Base-by-base conservation (phyloP, 805 yeast species). In the Hanseniaspora meyeri region DNA sequence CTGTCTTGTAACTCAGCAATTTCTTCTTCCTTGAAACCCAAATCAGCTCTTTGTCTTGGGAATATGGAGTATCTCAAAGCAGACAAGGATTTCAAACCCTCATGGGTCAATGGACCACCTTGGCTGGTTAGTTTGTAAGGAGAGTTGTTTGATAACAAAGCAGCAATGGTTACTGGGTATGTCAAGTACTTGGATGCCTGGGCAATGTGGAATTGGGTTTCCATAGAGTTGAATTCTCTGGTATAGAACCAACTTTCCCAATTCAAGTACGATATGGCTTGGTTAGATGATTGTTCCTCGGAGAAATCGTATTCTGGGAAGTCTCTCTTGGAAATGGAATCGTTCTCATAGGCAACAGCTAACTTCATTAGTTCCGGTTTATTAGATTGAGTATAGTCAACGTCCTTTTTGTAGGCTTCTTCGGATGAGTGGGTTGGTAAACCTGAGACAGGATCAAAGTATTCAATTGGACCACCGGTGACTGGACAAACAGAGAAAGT, bases 241-340 rank as follows among this genome's bases (percentile, higher is more conserved):
- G 97, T 91, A 70, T 91, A 93, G 66, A 93, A 84, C 65, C 81
- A 91, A 10, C 93, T 75, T 70, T 93, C 97, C 98, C 98, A 93
- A 68, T 79, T 82, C 50, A 82, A 74, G 66, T 88, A 79, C 66
- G 88, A 89, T 59, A 89, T 80, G 59, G 77, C 71, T 59, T 82
- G 82, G 66, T 90, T 97, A 51, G 74, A 75, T 53, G 82, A 85
- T 69, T 86, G 95, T 16, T 74, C 77, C 4, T 79, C 81, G 7
- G 98, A 97, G 72, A 93, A 89, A 63, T 88, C 93, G 66, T 93
- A 90, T 72, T 93, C 97, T 24, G 96, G 96, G 71, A 93, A 91
- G 51, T 82, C 85, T 66, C 98, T 79, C 3, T 97, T 97, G 43
- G 93, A 83, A 68, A 97, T 80, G 62, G 93, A 74, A 71, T 93